These are phyloP conservation scores for Glarea lozoyensis DNA, from an alignment of 495 filamentous ascomycete genomes.

Conservation along the genomic window DNA sequence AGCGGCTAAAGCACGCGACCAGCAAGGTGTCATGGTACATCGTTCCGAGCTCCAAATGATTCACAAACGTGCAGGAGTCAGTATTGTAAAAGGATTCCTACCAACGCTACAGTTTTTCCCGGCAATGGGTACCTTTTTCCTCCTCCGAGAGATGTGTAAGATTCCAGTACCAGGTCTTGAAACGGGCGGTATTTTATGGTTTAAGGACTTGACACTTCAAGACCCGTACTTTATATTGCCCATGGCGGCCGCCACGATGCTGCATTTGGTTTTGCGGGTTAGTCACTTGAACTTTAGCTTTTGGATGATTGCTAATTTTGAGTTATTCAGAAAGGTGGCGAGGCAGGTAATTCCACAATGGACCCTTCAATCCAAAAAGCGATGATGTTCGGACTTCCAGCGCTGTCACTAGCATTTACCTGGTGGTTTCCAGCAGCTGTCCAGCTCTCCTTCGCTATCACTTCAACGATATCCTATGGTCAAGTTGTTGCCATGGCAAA, in stretches of 20 bases:
- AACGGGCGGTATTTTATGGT: conserved; percentile 63
- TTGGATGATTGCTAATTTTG: conserved; percentile 3
- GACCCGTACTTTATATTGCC: conserved; percentile 80
- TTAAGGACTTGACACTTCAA: conserved; percentile 63
- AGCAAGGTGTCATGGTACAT: conserved; percentile 27
- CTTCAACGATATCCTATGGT: conserved; percentile 42
- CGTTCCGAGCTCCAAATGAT: conserved; percentile 38
- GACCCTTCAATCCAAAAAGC: conserved; percentile 35
- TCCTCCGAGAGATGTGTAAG: conserved; percentile 61
- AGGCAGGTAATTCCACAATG: conserved; percentile 21
- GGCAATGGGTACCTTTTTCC: conserved; percentile 69
- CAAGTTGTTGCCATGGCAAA: conserved; percentile 50
- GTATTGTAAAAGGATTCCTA: conserved; percentile 40
- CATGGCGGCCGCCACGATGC: conserved; percentile 38
- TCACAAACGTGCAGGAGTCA: conserved; percentile 44
- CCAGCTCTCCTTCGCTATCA: conserved; percentile 61
- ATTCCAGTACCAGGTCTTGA: conserved; percentile 75
- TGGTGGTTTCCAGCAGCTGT: conserved; percentile 56
- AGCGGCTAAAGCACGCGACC: conserved; percentile 29
- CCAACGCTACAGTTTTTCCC: conserved; percentile 59
- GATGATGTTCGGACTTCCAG: conserved; percentile 50
- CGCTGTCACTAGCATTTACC: conserved; percentile 53
- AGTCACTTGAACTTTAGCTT: conserved; percentile 17
- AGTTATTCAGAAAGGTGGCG: conserved; percentile 41
- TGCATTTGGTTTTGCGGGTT: conserved; percentile 47